A percentile compares a stretch with the other conserved stretches of the same genome.
phyloP scores from a whole-genome alignment of 2,329 filamentous ascomycete species.

The Alternaria novae-zelandiae region DNA sequence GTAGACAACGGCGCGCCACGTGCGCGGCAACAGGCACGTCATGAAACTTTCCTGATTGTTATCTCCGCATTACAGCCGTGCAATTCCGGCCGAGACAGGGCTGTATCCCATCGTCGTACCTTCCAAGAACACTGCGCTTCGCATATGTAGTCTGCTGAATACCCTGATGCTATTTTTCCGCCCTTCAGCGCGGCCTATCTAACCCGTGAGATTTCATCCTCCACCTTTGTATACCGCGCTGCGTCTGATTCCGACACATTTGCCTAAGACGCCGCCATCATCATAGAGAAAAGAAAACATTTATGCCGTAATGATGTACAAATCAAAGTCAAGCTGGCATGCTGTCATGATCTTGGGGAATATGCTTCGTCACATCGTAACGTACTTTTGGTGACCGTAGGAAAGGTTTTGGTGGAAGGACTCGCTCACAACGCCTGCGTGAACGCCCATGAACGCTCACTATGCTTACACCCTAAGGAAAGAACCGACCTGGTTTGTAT shows the following conservation, averaged over 20 bases:
- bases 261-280: slow-evolving; percentile 11
- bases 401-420: slow-evolving; percentile 18
- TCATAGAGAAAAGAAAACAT: slow-evolving; percentile 10
- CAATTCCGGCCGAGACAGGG: not conserved
- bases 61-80: slow-evolving; percentile 6
- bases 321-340: slow-evolving; percentile 18
- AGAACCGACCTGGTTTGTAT: slow-evolving; percentile 23
- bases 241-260: not conserved
- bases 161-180: slow-evolving; percentile 15
- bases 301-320: slow-evolving; percentile 29
- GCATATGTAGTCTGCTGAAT: not conserved
- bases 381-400: slow-evolving; percentile 37
- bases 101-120: not conserved
- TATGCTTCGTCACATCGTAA: slow-evolving; percentile 38
- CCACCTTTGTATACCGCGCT: not conserved
- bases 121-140: not conserved
- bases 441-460: slow-evolving; percentile 44
- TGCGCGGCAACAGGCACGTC: slow-evolving; percentile 8
- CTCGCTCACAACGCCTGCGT: slow-evolving; percentile 28
- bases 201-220: not conserved
- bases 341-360: slow-evolving; percentile 36
- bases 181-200: slow-evolving; percentile 18
- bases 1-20: not conserved
- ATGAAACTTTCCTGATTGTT: slow-evolving; percentile 9
- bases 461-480: slow-evolving; percentile 43